These are phyloP conservation scores for Hysterium pulicare DNA, from an alignment of 2,329 filamentous ascomycete genomes.

Conservation along the genomic window DNA sequence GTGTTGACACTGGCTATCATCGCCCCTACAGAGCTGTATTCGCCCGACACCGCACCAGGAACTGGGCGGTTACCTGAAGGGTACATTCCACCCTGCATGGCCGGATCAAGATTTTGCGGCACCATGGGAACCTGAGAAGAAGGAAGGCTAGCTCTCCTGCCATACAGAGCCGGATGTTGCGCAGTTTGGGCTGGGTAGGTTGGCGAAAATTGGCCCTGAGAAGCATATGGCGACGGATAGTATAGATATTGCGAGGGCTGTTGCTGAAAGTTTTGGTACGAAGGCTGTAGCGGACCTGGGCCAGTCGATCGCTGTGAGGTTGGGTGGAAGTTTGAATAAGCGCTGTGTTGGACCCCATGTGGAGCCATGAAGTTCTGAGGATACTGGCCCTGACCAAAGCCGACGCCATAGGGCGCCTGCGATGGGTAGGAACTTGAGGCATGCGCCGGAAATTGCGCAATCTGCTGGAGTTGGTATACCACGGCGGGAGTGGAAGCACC, in stretches of 20 bases:
- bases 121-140: conserved; percentile 15
- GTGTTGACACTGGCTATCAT: conserved; percentile 11
- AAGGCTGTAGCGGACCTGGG: conserved; percentile 19
- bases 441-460: conserved; percentile 31
- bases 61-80: conserved; percentile 12
- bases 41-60: conserved; percentile 14
- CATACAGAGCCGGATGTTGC: conserved; percentile 25
- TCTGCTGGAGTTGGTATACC: conserved; percentile 41
- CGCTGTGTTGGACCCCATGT: conserved; percentile 21
- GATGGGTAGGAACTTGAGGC: conserved; percentile 16
- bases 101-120: conserved; percentile 19
- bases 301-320: conserved; percentile 23
- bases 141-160: conserved; percentile 26
- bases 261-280: conserved; percentile 30
- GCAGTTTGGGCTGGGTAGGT: conserved; percentile 21
- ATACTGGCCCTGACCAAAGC: conserved; percentile 25
- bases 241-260: conserved; percentile 32
- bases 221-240: conserved; percentile 31
- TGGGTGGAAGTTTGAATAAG: conserved; percentile 22
- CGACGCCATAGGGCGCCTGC: conserved; percentile 24
- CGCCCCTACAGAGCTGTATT: conserved; percentile 14
- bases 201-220: conserved; percentile 24
- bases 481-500: conserved; percentile 38
- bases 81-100: conserved; percentile 19
- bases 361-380: conserved; percentile 25